Evolutionary conservation across 495 filamentous ascomycete species (phyloP).

Genomic region (Filosporella fistucella): DNA sequence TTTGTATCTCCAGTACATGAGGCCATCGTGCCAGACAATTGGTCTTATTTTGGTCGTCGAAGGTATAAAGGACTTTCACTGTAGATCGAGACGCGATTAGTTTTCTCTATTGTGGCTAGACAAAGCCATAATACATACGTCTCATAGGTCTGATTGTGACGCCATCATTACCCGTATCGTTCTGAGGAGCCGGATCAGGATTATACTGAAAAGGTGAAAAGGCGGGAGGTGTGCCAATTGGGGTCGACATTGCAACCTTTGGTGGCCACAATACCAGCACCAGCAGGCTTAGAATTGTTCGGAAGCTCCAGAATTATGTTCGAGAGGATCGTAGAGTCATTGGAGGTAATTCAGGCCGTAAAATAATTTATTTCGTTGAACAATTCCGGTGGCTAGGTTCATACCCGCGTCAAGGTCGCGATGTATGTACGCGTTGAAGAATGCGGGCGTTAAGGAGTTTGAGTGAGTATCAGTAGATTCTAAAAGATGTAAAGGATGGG

Average conservation of each 20-base stretch:
- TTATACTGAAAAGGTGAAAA: slow-evolving; percentile 1
- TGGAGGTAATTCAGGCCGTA: neutral
- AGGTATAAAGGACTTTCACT: slow-evolving; percentile 98
- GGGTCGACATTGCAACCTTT: slow-evolving; percentile 22
- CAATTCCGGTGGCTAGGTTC: slow-evolving; percentile 18
- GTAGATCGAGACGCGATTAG: slow-evolving; percentile 17
- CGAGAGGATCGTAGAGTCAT: slow-evolving; percentile 15
- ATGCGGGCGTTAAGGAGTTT: no score
- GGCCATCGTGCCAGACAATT: slow-evolving; percentile 91
- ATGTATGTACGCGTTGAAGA: slow-evolving; percentile 6
- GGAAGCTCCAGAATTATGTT: slow-evolving; percentile 11
- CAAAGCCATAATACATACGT: slow-evolving; percentile 29
- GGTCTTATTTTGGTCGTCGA: slow-evolving; percentile 83
- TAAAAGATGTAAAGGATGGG: no score
- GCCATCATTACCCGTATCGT: slow-evolving; percentile 28
- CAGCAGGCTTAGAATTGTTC: neutral
- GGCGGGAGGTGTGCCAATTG: slow-evolving; percentile 6
- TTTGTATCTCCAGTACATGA: slow-evolving; percentile 73
- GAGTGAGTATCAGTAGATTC: no score
- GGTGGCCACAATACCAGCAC: slow-evolving; percentile 15
- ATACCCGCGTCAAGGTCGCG: slow-evolving; percentile 14
- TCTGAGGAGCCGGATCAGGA: neutral
- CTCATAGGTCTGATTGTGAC: slow-evolving; percentile 46
- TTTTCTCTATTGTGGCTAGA: neutral
- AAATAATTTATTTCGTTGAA: neutral